Conservation (phyloP, 2,329 filamentous ascomycete genomes). For the Colletotrichum costaricense region DNA sequence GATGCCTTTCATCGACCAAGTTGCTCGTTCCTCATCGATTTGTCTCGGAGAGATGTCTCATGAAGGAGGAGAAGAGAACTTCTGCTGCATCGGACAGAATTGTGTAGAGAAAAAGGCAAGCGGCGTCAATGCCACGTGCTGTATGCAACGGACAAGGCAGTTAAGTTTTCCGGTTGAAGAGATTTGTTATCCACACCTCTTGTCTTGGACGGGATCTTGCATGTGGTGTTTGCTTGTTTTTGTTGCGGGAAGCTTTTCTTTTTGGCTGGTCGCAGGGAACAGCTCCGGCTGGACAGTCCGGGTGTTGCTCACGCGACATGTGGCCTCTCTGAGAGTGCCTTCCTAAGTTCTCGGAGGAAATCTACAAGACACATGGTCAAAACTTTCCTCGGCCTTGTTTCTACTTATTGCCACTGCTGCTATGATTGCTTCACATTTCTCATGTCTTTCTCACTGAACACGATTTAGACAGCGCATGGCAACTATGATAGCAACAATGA, state of each 20-base stretch:
- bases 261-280: constrained; percentile 13
- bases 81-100: neutral
- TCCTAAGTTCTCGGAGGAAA: neutral
- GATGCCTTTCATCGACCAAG: constrained; percentile 4
- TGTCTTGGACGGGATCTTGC: constrained; percentile 18
- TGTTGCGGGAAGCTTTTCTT: constrained; percentile 9
- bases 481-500: no score
- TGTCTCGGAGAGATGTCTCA: neutral
- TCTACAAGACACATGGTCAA: neutral
- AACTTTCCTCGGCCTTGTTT: no score
- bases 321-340: neutral
- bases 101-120: neutral
- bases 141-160: neutral
- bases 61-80: neutral
- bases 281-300: constrained; percentile 2
- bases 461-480: no score
- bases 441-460: no score
- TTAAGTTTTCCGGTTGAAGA: neutral
- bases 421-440: no score
- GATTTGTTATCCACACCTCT: neutral
- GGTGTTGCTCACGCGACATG: constrained; percentile 29
- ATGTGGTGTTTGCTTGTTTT: constrained; percentile 13
- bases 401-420: no score
- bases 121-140: neutral
- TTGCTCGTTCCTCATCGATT: constrained; percentile 8